Percentiles rank a stretch among this genome's conserved stretches.
These are phyloP conservation scores for Pythium aphanidermatum DNA, from an alignment of 352 stramenopile genomes.

Conservation along the genomic window DNA sequence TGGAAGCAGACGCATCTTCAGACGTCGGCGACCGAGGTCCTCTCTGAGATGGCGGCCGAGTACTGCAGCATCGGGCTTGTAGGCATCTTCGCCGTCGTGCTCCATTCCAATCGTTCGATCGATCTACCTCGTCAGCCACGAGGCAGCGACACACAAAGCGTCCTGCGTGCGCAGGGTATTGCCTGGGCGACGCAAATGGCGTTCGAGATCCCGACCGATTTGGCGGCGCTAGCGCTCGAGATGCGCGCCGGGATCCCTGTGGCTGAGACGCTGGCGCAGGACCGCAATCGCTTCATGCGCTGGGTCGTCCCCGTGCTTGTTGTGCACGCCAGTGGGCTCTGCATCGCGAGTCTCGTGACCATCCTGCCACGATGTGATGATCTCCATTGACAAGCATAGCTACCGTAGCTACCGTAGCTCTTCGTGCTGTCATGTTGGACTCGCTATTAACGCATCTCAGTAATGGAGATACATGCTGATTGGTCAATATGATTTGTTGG, in stretches of 20 bases:
- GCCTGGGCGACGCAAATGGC: not conserved
- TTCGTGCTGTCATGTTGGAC: too few relatives aligned
- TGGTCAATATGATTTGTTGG: slow-evolving; percentile 13
- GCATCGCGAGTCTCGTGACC: not conserved
- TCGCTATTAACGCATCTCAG: too few relatives aligned
- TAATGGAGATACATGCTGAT: too few relatives aligned
- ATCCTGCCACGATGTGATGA: too few relatives aligned
- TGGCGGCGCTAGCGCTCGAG: not conserved
- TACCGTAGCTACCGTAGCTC: too few relatives aligned
- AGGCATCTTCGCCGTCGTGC: not conserved
- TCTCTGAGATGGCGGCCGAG: not conserved
- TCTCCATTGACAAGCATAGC: too few relatives aligned
- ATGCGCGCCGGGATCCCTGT: not conserved
- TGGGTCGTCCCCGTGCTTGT: not conserved
- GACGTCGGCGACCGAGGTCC: not conserved
- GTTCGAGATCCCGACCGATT: not conserved
- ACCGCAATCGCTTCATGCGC: not conserved
- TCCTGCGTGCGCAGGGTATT: not conserved
- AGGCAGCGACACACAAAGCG: not conserved
- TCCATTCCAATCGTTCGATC: not conserved
- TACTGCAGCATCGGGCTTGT: slow-evolving; percentile 1
- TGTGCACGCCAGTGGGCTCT: not conserved
- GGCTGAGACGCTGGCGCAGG: not conserved
- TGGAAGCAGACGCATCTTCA: not conserved
- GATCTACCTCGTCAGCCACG: not conserved